phyloP scores from a whole-genome alignment of 805 yeast genomes.

The Kuraishia ogatae region DNA sequence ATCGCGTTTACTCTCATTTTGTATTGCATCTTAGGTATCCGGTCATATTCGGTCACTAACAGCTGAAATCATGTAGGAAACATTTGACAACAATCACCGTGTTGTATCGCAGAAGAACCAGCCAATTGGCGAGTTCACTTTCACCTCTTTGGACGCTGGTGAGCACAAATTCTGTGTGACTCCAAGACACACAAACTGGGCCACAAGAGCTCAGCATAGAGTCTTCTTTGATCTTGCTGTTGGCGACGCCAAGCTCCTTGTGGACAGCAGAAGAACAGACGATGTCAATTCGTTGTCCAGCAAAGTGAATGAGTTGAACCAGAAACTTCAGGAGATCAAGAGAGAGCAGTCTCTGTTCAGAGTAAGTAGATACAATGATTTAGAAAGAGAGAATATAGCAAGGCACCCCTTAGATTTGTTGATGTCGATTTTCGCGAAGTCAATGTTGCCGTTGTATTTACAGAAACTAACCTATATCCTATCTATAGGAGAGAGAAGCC shows the following conservation, averaged over 20 bases:
- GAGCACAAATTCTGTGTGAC: constrained; percentile 74
- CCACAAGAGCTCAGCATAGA: constrained; percentile 46
- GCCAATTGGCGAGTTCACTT: constrained; percentile 62
- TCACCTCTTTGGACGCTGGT: constrained; percentile 67
- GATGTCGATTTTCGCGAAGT: no score
- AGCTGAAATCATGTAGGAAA: constrained; percentile 40
- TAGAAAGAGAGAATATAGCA: no score
- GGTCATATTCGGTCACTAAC: constrained; percentile 3
- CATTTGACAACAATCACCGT: constrained; percentile 69
- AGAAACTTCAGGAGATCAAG: constrained; percentile 50
- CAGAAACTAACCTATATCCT: neutral
- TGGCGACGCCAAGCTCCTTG: constrained; percentile 53
- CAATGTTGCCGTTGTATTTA: no score
- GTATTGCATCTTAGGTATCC: neutral
- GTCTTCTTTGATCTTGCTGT: constrained; percentile 61
- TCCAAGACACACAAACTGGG: constrained; percentile 36
- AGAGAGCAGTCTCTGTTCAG: constrained; percentile 62
- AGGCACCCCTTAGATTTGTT: no score
- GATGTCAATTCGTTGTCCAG: constrained; percentile 48
- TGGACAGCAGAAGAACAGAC: constrained; percentile 59
- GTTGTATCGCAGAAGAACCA: constrained; percentile 63
- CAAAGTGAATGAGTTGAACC: constrained; percentile 45
- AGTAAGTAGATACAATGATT: constrained; percentile 9
- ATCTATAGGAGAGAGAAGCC: constrained; percentile 50
- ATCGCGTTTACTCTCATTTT: neutral